Base-by-base conservation (phyloP, 345 rosid genomes). In the Brassica rapa region DNA sequence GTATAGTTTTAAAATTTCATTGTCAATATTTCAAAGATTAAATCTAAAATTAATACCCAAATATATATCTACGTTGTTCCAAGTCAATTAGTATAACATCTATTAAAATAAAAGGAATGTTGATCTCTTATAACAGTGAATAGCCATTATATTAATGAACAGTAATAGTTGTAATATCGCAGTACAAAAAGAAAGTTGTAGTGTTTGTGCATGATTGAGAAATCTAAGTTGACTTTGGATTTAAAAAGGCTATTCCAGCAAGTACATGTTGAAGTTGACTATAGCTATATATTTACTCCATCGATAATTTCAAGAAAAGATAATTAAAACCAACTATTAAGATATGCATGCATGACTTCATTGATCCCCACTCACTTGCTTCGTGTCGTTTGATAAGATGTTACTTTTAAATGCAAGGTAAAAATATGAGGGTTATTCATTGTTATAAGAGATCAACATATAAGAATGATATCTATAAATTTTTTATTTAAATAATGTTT, bases 331-430 rank as follows among this genome's bases (percentile, higher is more conserved):
- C 46, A 72, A 15, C 56, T n/a, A 51, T 51, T 51, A 51, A 51
- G 56, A 51, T 51, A 51, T 78, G 77, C 82, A 78, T 78, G 82
- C 77, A 72, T 73, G 77, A 72, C 77, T 78, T 72, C 73, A 78
- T 72, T 73, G 77, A 72, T 29, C 77, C 72, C 72, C 77, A 78
- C 81, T 78, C 55, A 56, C 37, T 71, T 63, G 72, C 72, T 72
- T 78, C 37, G 69, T 78, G 68, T 23, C 68, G 4, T 71, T 71
- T 75, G n/a, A 64, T 1, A 37, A 70, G 55, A 63, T 33, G 8
- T 61, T 29, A 59, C 35, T 53, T 63, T 65, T 61, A 9, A 72
- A 7, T 60, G 24, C 23, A 12, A 71, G 3, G 57, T 14, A 57
- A 9, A 55, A 29, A 19, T 56, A 56, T 8, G 61, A 56, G 25